Evolutionary conservation across 306 rosid genomes (phyloP), one percentile per base, ranked within the genome.

Genomic region (Acacia melanoxylon): DNA sequence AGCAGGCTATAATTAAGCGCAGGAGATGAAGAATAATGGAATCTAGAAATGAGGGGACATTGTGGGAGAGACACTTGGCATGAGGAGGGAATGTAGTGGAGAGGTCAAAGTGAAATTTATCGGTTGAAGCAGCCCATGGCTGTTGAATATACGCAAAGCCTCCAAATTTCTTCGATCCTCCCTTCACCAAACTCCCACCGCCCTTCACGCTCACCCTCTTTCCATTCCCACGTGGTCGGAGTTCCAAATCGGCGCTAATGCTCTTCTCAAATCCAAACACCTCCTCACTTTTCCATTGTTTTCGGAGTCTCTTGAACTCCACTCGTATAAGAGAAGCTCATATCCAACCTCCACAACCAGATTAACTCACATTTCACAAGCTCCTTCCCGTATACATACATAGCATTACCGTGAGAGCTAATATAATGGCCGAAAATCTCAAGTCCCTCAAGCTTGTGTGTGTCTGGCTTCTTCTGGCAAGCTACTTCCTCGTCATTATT

Each of bases 361-460:
- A 37, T 37, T 0, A 37, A 56, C 13, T 56, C 61, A 8, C 10
- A 54, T 54, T 0, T 54, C 62, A 56, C 62, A 56, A 54, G 20
- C 3, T 54, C 25, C 17, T 48, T 48, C 15, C 14, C 52, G 14
- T 48, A 14, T 37, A 37, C 41, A 37, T 46, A 12, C 19, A 45
- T 45, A 2, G 35, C 4, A 14, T 48, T 16, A 4, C 62, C 62
- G 27, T 56, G 62, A 8, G 62, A 8, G 62, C 62, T n/a, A 56
- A 7, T 51, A 2, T n/a, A 63, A 83, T 85, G 91, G 82, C 78
- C 1, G 61, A 14, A 80, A 54, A 22, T 68, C 48, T 74, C 44
- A 83, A 80, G 61, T 33, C 77, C 51, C 70, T 83, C 19, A 12
- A 41, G 58, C 37, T 44, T 52, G 15, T 85, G 48, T 9, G 69